phyloP scores from a whole-genome alignment of 192 early-diverging fungal species.

The Pilobolus umbonatus region DNA sequence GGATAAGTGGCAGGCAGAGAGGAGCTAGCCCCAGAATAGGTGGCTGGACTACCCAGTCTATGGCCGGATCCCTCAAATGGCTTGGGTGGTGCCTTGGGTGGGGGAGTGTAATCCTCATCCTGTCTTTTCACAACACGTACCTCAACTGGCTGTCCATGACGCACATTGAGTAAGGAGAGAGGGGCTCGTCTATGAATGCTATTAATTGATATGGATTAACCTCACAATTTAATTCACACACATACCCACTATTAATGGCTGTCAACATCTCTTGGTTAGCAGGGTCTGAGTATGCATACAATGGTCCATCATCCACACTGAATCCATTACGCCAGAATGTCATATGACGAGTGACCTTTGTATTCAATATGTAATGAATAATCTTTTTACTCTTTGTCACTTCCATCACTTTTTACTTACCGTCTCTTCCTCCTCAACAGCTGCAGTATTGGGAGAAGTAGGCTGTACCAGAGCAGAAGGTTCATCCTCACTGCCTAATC shows the following conservation, averaged over 20 bases:
- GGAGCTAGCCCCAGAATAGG: constrained; percentile 31
- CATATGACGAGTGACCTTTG: constrained; percentile 64
- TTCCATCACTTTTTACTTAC: constrained; percentile 3
- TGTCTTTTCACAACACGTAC: constrained; percentile 76
- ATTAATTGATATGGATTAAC: neutral
- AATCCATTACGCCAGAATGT: constrained; percentile 98
- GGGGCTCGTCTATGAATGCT: constrained; percentile 69
- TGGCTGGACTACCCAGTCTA: constrained; percentile 63
- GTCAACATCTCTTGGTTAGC: constrained; percentile 79
- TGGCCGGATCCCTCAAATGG: constrained; percentile 79
- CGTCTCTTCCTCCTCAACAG: constrained; percentile 2
- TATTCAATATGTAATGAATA: neutral
- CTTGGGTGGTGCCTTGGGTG: constrained; percentile 67
- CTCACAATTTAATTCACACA: neutral
- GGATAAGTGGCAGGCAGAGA: constrained; percentile 28
- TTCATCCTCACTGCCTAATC: constrained; percentile 49
- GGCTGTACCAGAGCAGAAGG: constrained; percentile 27
- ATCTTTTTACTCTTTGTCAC: neutral
- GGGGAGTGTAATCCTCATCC: constrained; percentile 83
- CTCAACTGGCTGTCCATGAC: constrained; percentile 85
- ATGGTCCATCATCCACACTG: constrained; percentile 88
- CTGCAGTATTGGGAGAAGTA: neutral
- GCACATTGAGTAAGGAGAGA: constrained; percentile 78
- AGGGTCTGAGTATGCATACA: constrained; percentile 83
- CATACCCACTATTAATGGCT: constrained; percentile 84